Percentiles rank a stretch among this genome's conserved stretches.
Conservation (phyloP, 306 rosid species). For the Cucurbita moschata region DNA sequence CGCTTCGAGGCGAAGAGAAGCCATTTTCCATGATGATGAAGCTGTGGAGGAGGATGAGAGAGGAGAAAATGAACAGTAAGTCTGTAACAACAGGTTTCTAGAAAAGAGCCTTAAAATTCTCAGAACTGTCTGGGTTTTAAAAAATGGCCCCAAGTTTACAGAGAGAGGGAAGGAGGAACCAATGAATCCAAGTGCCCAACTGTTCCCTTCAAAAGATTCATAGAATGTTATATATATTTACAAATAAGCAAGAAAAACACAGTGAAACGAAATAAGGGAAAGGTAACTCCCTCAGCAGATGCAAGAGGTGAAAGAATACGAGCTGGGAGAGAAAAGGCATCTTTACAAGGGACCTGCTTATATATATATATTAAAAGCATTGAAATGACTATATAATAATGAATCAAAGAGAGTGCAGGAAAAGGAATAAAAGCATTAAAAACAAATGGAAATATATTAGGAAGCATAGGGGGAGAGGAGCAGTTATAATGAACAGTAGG, state of each 20-base stretch:
- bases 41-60: background rate
- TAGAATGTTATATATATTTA: conserved; percentile 4
- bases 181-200: background rate
- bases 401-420: background rate
- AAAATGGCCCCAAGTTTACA: conserved; percentile 3
- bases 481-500: background rate
- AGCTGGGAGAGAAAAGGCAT: background rate
- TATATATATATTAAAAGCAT: background rate
- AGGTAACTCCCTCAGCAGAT: background rate
- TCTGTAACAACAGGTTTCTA: background rate
- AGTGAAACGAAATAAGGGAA: background rate
- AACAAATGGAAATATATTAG: background rate
- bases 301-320: background rate
- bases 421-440: conserved; percentile 7
- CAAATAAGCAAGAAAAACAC: background rate
- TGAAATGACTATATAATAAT: conserved; percentile 9
- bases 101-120: background rate
- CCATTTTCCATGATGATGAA: conserved; percentile 50
- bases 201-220: conserved; percentile 4
- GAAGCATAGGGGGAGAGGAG: background rate
- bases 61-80: conserved; percentile 2
- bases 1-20: conserved; percentile 59
- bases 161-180: background rate
- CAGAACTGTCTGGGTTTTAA: background rate
- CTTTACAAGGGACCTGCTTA: background rate